Evolutionary conservation across 176 grass and related monocot species (phyloP).

Genomic region (Hordeum vulgare): MorexV3_pseudomolecules_assembly NC_058518.1:503638865-503639364

Average conservation of each 20-base stretch:
- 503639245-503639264: constrained; percentile 43
- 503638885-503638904: constrained; percentile 1
- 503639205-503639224: constrained; percentile 15
- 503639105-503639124: no score
- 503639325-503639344: constrained; percentile 16
- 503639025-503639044: constrained; percentile 6
- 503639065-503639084: no score
- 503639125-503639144: no score
- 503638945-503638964: constrained; percentile 39
- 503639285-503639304: neutral
- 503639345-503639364: constrained; percentile 23
- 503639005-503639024: neutral
- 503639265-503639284: constrained; percentile 41
- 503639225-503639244: constrained; percentile 43
- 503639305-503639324: constrained; percentile 38
- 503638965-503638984: constrained; percentile 28
- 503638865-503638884: constrained; percentile 12
- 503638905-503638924: constrained; percentile 25
- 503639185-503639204: constrained; percentile 17
- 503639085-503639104: no score
- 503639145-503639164: constrained; percentile 8
- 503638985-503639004: constrained; percentile 36
- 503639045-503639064: constrained; percentile 26
- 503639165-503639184: constrained; percentile 19
- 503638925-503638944: constrained; percentile 36